A percentile compares a stretch with the other conserved stretches of the same genome.
Evolutionary conservation across 2,329 filamentous ascomycete species (phyloP).

Genomic region (Penicillium sp.): DNA sequence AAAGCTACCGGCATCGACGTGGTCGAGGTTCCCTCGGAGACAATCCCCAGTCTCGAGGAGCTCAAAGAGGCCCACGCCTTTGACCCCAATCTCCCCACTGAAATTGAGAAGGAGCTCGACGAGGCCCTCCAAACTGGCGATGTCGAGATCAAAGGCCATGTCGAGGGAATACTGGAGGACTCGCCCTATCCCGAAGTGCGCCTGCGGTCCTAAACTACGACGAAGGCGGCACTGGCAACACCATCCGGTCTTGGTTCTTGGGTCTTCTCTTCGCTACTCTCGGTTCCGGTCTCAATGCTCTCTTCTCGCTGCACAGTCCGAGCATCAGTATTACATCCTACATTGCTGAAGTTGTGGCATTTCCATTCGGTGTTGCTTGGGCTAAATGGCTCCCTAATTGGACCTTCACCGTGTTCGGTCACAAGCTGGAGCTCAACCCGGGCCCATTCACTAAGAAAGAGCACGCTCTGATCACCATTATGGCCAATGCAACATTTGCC

Average conservation of each 20-base stretch:
- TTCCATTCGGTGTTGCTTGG: slow-evolving; percentile 47
- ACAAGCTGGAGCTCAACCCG: slow-evolving; percentile 39
- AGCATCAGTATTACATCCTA: slow-evolving; percentile 57
- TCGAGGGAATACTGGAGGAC: slow-evolving; percentile 25
- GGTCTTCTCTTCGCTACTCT: slow-evolving; percentile 58
- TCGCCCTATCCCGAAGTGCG: slow-evolving; percentile 65
- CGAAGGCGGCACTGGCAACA: slow-evolving; percentile 60
- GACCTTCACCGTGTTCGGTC: slow-evolving; percentile 36
- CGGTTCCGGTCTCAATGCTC: slow-evolving; percentile 58
- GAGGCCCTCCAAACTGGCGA: no score
- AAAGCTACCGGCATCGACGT: no score
- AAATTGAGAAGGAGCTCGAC: no score
- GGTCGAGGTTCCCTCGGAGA: no score
- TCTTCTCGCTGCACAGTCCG: slow-evolving; percentile 55
- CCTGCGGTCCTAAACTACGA: slow-evolving; percentile 61
- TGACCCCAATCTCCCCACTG: no score
- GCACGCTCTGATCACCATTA: slow-evolving; percentile 44
- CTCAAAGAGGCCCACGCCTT: no score
- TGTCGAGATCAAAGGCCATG: no score
- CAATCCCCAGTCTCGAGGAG: no score
- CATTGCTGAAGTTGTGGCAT: slow-evolving; percentile 58
- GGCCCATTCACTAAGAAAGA: slow-evolving; percentile 47
- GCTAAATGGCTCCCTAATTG: slow-evolving; percentile 36
- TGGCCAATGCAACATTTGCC: slow-evolving; percentile 61
- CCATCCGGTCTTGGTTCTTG: slow-evolving; percentile 60